Evolutionary conservation across 129 eudicot genomes (phyloP).

Genomic region (Flaveria bidentis): DNA sequence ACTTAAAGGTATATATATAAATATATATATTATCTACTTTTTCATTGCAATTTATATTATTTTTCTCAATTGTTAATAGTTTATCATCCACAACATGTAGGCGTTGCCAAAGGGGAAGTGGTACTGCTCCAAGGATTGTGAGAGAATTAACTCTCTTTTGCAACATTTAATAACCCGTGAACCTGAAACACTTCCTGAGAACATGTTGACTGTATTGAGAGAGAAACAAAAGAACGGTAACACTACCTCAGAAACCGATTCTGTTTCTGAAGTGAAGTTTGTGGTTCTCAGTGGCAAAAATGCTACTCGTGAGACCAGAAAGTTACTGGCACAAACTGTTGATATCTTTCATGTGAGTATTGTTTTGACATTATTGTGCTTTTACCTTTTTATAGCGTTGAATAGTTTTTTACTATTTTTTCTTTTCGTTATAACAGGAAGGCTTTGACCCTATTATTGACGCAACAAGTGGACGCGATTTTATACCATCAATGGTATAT

Average conservation of each 20-base stretch:
- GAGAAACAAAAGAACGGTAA: slow-evolving; percentile 47
- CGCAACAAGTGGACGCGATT: slow-evolving; percentile 73
- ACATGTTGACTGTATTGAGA: slow-evolving; percentile 48
- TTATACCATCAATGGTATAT: slow-evolving; percentile 90
- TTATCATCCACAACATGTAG: slow-evolving; percentile 39
- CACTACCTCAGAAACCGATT: slow-evolving; percentile 26
- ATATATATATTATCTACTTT: background rate
- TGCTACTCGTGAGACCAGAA: slow-evolving; percentile 64
- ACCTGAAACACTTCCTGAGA: slow-evolving; percentile 61
- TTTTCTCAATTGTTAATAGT: slow-evolving; percentile 11
- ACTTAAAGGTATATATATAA: slow-evolving; percentile 34
- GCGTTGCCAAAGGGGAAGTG: slow-evolving; percentile 86
- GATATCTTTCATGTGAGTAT: slow-evolving; percentile 87
- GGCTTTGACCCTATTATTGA: slow-evolving; percentile 88
- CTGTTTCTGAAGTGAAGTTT: slow-evolving; percentile 66
- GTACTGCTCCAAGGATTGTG: slow-evolving; percentile 73
- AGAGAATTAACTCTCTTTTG: slow-evolving; percentile 60
- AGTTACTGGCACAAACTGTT: slow-evolving; percentile 75
- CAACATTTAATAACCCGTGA: slow-evolving; percentile 58
- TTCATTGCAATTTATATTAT: background rate
- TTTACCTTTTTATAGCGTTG: slow-evolving; percentile 2
- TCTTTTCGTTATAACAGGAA: slow-evolving; percentile 51
- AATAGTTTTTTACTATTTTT: background rate
- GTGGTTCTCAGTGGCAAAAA: slow-evolving; percentile 78
- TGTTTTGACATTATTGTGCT: slow-evolving; percentile 6